Base-by-base conservation (phyloP, 495 filamentous ascomycete species). In the Penicillium cinerascens region DNA sequence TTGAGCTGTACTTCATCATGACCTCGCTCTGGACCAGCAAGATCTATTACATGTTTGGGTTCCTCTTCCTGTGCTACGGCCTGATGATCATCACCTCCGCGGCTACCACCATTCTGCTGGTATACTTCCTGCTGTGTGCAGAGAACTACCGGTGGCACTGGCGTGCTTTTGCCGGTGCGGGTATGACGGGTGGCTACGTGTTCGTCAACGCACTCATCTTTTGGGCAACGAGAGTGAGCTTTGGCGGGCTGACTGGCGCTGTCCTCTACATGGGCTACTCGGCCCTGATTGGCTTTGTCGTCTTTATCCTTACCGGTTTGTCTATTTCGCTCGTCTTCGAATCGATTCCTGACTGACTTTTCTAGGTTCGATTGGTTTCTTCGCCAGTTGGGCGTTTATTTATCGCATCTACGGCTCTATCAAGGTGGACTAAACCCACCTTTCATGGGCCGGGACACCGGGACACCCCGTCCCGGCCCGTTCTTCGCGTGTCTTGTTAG, bases 21-120 rank as follows among this genome's bases (percentile, higher is more conserved):
- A 92, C 84, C 71, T 91, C 87, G 9, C 89, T 98, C 63, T 98
- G 93, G 93, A 92, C 91, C 69, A 88, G 84, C 77, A 92, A 92
- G 76, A 89, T 98, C 50, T 98, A 98, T 77, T 98, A 98, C 77
- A 98, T 98, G 93, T 98, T 98, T 59, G 93, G 93, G 25, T 98
- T 98, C 79, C 78, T 98, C 36, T 98, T 98, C 78, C 74, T 98
- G 46, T 96, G 91, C 80, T 98, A 95, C 70, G 92, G 88, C 15
- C 82, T 98, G 56, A 97, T 97, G 91, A 91, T 97, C 63, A 87
- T 96, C 64, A 97, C 93, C 4, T 89, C 87, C 47, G 92, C 93
- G 1, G 87, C 91, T 3, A 92, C 93, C 29, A 96, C 93, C 2
- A 82, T 97, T 17, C 76, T 98, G 4, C 82, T 96, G 72, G 85